phyloP scores from a whole-genome alignment of 148 eudicot species.

The Rhododendron molle region DNA sequence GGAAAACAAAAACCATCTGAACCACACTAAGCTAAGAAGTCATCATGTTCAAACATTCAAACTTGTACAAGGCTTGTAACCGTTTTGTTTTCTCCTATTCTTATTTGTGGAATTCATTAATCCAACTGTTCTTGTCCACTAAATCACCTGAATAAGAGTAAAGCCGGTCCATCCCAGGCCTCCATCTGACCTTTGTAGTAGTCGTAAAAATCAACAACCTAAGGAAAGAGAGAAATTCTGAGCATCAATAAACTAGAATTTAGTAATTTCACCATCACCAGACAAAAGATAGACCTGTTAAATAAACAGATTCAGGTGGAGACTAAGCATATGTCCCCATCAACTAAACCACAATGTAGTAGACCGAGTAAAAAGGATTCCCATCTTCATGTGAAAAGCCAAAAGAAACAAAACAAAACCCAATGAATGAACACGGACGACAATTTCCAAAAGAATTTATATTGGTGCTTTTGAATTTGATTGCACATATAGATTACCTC shows the following conservation, averaged over 20 bases:
- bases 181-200: conserved; percentile 99
- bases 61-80: not conserved
- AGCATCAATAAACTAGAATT: not conserved
- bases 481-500: conserved; percentile 55
- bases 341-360: not conserved
- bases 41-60: not conserved
- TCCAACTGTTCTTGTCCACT: not conserved
- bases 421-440: not conserved
- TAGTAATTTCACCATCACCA: not conserved
- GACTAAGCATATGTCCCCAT: not conserved
- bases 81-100: not conserved
- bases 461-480: not conserved
- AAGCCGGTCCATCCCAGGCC: conserved; percentile 99
- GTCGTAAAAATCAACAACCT: conserved; percentile 88
- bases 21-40: not conserved
- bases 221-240: conserved; percentile 10
- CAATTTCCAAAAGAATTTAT: conserved; percentile 4
- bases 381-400: not conserved
- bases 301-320: not conserved
- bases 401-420: not conserved
- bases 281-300: not conserved
- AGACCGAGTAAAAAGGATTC: not conserved
- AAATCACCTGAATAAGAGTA: conserved; percentile 87
- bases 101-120: not conserved
- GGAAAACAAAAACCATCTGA: not conserved